Conservation (phyloP, 2,329 filamentous ascomycete genomes). For the Colletotrichum liriopes region DNA sequence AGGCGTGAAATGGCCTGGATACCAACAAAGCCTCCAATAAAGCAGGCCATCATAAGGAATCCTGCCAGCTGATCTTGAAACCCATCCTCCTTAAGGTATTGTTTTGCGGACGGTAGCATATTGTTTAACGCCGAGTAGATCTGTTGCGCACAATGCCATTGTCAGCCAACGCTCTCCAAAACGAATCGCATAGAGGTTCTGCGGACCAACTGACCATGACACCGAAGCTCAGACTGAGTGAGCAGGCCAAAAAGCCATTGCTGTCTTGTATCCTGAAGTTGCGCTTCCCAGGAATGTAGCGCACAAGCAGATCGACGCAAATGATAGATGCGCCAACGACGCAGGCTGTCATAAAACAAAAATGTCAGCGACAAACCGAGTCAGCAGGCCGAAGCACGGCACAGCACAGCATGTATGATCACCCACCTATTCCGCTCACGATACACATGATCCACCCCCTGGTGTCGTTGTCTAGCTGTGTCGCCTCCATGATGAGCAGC, state of each 20-base stretch:
- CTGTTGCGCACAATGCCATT: constrained; percentile 60
- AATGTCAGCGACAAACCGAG: constrained; percentile 40
- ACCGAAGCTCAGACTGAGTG: constrained; percentile 92
- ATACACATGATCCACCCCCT: constrained; percentile 94
- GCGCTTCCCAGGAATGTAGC: constrained; percentile 79
- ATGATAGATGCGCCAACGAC: constrained; percentile 87
- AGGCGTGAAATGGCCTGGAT: constrained; percentile 82
- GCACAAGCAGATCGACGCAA: constrained; percentile 85
- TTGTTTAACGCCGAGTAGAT: constrained; percentile 93
- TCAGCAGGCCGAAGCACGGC: background rate
- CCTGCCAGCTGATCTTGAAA: constrained; percentile 78
- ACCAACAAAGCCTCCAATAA: constrained; percentile 80
- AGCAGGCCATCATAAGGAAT: constrained; percentile 78
- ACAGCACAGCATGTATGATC: constrained; percentile 36
- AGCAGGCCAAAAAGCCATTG: constrained; percentile 88
- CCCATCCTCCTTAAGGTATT: constrained; percentile 80
- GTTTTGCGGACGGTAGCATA: constrained; percentile 90
- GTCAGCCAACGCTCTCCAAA: constrained; percentile 5
- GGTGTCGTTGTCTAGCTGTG: constrained; percentile 80
- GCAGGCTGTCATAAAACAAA: constrained; percentile 63
- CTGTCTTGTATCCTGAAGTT: constrained; percentile 92
- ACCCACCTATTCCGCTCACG: constrained; percentile 81
- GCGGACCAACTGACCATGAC: constrained; percentile 81
- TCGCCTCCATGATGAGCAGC: constrained; percentile 56
- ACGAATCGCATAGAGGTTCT: background rate